Evolutionary conservation across 768 basidiomycete species (phyloP).

Genomic region (Tylopilus sp.): DNA sequence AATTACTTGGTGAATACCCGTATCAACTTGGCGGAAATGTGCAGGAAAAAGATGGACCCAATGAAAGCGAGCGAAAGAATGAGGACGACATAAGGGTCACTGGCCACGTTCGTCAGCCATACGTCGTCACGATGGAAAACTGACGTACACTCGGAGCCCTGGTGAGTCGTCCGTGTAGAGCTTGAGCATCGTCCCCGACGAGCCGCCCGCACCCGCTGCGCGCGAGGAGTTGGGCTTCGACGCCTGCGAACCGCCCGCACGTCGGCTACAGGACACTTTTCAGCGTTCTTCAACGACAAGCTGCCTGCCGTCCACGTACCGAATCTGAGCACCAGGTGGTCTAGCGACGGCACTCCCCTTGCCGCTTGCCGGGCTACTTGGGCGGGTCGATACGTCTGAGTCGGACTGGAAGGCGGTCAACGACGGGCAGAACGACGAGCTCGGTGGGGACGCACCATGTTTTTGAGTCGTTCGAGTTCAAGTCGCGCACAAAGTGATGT

Average conservation of each 20-base stretch:
- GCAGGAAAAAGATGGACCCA: constrained; percentile 97
- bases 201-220: constrained; percentile 93
- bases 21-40: constrained; percentile 94
- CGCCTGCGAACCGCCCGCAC: constrained; percentile 63
- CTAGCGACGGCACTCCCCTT: constrained; percentile 54
- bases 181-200: constrained; percentile 97
- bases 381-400: constrained; percentile 60
- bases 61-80: constrained; percentile 96
- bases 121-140: background rate
- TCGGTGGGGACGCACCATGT: constrained; percentile 31
- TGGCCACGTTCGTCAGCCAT: constrained; percentile 29
- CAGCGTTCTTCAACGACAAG: background rate
- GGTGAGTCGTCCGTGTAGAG: constrained; percentile 98
- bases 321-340: constrained; percentile 78
- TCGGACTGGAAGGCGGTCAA: constrained; percentile 56
- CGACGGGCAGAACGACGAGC: background rate
- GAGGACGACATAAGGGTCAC: constrained; percentile 95
- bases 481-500: constrained; percentile 8
- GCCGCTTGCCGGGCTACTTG: constrained; percentile 39
- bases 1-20: constrained; percentile 80
- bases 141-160: constrained; percentile 91
- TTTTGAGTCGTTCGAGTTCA: constrained; percentile 9
- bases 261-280: constrained; percentile 47
- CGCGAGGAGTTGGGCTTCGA: constrained; percentile 82
- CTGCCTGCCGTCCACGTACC: constrained; percentile 44